Percentiles rank a stretch among this genome's conserved stretches.
Conservation (phyloP, 164 flowering plant genomes). For the Umbilicus rupestris region DNA sequence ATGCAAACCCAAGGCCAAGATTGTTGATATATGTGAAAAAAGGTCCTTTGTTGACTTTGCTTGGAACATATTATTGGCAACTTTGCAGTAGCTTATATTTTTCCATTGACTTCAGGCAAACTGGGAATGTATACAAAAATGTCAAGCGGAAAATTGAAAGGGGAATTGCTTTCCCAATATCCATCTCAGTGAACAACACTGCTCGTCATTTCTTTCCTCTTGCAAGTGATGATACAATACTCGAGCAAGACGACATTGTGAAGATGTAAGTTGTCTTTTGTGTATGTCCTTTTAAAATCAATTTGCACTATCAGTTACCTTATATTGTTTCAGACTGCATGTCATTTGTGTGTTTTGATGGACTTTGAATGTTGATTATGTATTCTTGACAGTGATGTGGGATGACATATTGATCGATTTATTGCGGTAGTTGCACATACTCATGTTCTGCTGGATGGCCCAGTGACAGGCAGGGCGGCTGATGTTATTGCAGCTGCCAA, state of each 20-base stretch:
- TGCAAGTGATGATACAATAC: conserved; percentile 68
- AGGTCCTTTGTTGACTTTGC: neutral
- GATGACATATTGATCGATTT: conserved; percentile 93
- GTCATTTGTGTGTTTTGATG: conserved; percentile 5
- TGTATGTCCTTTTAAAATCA: neutral
- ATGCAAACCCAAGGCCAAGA: conserved; percentile 76
- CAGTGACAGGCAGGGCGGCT: conserved; percentile 80
- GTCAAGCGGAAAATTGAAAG: conserved; percentile 90
- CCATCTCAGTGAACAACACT: conserved; percentile 80
- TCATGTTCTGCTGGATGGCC: conserved; percentile 80
- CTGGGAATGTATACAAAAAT: conserved; percentile 82
- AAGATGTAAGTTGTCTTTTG: conserved; percentile 54
- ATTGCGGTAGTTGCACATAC: conserved; percentile 87
- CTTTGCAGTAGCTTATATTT: neutral
- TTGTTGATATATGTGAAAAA: conserved; percentile 83
- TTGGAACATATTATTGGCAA: neutral
- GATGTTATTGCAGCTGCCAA: conserved; percentile 92
- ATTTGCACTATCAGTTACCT: no score
- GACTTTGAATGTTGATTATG: neutral
- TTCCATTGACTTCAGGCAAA: conserved; percentile 40
- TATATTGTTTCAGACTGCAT: neutral
- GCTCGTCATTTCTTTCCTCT: conserved; percentile 89
- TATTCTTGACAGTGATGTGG: conserved; percentile 63
- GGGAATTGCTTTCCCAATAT: conserved; percentile 91
- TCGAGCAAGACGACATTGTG: conserved; percentile 73